phyloP scores from a whole-genome alignment of 179 eudicot species.

The Dionaea muscipula region DNA sequence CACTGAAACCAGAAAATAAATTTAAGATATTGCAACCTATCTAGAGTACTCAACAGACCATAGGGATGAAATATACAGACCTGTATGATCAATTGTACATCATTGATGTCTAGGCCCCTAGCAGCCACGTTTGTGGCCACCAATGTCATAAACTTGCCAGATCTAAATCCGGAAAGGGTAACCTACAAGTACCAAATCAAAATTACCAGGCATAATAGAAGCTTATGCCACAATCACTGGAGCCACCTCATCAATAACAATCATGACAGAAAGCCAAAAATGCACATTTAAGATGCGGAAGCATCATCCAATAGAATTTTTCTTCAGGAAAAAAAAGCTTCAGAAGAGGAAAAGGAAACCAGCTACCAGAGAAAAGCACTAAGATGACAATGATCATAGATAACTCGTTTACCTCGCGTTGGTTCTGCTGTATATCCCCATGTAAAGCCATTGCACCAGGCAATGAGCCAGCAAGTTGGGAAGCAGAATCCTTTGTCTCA shows the following conservation, averaged over 20 bases:
- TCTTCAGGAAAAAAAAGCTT: no score
- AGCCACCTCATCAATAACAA: no score
- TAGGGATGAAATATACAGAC: slow-evolving; percentile 19
- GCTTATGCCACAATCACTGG: no score
- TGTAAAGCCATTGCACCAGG: slow-evolving; percentile 85
- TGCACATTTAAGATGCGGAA: no score
- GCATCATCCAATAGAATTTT: no score
- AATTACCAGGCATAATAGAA: not conserved
- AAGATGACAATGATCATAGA: not conserved
- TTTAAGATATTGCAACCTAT: not conserved
- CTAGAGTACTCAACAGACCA: no score
- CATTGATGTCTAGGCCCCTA: slow-evolving; percentile 85
- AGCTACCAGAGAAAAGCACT: not conserved
- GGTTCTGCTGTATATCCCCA: slow-evolving; percentile 83
- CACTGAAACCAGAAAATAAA: slow-evolving; percentile 30
- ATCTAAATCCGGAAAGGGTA: slow-evolving; percentile 73
- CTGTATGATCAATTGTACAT: slow-evolving; percentile 87
- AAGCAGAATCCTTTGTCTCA: slow-evolving; percentile 68
- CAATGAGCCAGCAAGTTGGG: slow-evolving; percentile 55
- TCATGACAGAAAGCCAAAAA: no score
- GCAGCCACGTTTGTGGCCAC: slow-evolving; percentile 97
- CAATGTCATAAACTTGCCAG: slow-evolving; percentile 67
- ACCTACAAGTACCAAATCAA: slow-evolving; percentile 25
- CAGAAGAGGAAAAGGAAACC: not conserved
- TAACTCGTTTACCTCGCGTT: slow-evolving; percentile 54